These are phyloP conservation scores for Pythium periplocum DNA, from an alignment of 352 stramenopile species.

Conservation along the genomic window DNA sequence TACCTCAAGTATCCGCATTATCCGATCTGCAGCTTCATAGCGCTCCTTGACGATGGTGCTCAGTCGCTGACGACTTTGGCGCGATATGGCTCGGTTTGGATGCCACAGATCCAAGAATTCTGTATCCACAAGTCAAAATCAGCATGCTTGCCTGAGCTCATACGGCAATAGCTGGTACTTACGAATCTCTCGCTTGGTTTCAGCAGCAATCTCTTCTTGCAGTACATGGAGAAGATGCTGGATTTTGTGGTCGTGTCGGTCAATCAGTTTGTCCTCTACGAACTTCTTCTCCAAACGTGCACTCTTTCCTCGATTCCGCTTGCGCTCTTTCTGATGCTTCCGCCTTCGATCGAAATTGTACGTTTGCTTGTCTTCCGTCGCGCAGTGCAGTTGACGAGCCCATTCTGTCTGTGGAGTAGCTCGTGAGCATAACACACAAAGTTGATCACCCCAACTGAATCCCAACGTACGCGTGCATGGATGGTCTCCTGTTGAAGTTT, in stretches of 20 bases:
- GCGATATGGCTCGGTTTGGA: constrained; percentile 17
- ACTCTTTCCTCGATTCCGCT: too few species aligned
- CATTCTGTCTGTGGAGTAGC: constrained; percentile 21
- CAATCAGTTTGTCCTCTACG: constrained; percentile 22
- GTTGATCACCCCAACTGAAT: not conserved
- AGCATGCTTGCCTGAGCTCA: not conserved
- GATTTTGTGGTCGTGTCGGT: constrained; percentile 49
- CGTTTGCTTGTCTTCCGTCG: constrained; percentile 28
- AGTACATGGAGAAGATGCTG: constrained; percentile 50
- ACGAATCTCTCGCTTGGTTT: constrained; percentile 60
- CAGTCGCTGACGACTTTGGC: constrained; percentile 30
- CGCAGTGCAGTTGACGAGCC: constrained; percentile 42
- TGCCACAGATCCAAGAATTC: constrained; percentile 22
- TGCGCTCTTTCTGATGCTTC: not conserved
- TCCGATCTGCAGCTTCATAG: constrained; percentile 59
- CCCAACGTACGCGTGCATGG: constrained; percentile 5
- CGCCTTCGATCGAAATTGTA: constrained; percentile 44
- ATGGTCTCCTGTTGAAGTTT: constrained; percentile 6
- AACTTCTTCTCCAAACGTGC: not conserved
- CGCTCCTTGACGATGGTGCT: constrained; percentile 44
- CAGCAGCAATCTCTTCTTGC: constrained; percentile 49
- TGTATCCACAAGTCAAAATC: constrained; percentile 1
- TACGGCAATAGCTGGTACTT: too few species aligned
- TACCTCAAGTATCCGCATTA: constrained; percentile 77
- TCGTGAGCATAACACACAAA: not conserved